A percentile compares a stretch with the other conserved stretches of the same genome.
These are phyloP conservation scores for Mortierella claussenii DNA, from an alignment of 192 early-diverging fungal species.

Conservation along the genomic window DNA sequence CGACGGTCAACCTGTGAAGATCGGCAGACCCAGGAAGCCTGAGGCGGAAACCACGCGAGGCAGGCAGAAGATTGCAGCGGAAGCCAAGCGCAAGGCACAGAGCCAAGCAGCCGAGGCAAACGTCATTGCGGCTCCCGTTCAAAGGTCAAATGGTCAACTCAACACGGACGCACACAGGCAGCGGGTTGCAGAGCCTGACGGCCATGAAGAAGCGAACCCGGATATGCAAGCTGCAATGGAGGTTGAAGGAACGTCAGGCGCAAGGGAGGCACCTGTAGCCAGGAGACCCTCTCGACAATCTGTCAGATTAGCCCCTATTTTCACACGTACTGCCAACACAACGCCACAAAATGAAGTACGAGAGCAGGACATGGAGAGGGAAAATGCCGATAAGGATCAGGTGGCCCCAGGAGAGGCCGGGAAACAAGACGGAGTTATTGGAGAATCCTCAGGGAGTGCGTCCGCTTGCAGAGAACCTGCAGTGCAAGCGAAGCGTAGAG, in stretches of 20 bases:
- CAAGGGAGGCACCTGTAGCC: not conserved
- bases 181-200: too few relatives aligned
- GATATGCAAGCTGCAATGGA: too few relatives aligned
- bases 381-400: not conserved
- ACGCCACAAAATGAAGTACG: not conserved
- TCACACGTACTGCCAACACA: not conserved
- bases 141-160: too few relatives aligned
- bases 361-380: not conserved
- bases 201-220: too few relatives aligned
- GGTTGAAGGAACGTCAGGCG: too few relatives aligned
- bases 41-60: slow-evolving; percentile 8
- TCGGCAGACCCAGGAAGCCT: slow-evolving; percentile 23
- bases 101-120: not conserved
- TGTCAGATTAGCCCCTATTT: slow-evolving; percentile 14
- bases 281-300: slow-evolving; percentile 2
- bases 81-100: not conserved
- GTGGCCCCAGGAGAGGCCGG: not conserved
- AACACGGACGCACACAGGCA: too few relatives aligned
- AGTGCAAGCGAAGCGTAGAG: not conserved
- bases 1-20: slow-evolving; percentile 6
- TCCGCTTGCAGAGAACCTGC: not conserved
- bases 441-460: too few relatives aligned
- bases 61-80: not conserved
- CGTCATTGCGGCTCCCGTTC: not conserved
- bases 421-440: too few relatives aligned